Conservation (phyloP, 257 asterid genomes). For the Solanum chaucha region DNA sequence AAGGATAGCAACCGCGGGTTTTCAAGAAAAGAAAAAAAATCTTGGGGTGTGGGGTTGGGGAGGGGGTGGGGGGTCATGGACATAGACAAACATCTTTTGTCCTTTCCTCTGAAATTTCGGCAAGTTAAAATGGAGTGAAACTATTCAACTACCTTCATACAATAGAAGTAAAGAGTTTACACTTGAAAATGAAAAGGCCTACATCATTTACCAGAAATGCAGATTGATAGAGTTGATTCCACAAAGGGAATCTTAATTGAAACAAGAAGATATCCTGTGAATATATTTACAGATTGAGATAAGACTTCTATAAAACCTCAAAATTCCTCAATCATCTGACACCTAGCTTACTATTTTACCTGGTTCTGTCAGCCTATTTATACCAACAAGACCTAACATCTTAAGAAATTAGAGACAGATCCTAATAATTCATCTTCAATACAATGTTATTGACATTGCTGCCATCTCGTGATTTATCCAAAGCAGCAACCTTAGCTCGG, state of each 20-base stretch:
- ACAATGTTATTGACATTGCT: conserved; percentile 23
- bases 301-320: conserved; percentile 14
- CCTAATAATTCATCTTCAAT: conserved; percentile 29
- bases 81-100: neutral
- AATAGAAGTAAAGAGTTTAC: neutral
- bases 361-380: conserved; percentile 23
- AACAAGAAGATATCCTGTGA: conserved; percentile 17
- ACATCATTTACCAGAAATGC: neutral
- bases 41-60: neutral
- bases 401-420: neutral
- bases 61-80: neutral
- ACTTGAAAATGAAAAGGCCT: neutral
- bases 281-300: conserved; percentile 42
- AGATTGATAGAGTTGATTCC: neutral
- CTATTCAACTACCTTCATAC: neutral
- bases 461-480: conserved; percentile 20
- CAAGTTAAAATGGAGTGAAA: neutral
- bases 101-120: neutral
- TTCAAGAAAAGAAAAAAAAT: too few species aligned
- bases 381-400: conserved; percentile 15
- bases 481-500: conserved; percentile 37
- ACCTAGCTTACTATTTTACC: conserved; percentile 17
- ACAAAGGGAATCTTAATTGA: neutral
- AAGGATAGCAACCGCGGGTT: too few species aligned
- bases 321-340: conserved; percentile 20